A percentile compares a stretch with the other conserved stretches of the same genome.
phyloP scores from a whole-genome alignment of 2,329 filamentous ascomycete genomes.

The Xylaria sp. region DNA sequence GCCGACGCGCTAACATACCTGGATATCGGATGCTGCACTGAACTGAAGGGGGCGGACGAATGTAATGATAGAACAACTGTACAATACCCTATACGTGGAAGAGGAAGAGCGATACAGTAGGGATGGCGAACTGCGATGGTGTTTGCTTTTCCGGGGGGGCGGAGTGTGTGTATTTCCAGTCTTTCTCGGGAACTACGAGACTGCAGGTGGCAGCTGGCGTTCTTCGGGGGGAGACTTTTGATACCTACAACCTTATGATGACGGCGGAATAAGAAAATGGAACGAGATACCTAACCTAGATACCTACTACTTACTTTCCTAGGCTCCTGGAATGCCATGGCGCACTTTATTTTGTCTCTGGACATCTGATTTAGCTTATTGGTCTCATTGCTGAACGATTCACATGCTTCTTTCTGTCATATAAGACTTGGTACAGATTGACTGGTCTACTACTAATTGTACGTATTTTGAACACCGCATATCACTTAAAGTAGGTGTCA shows the following conservation, averaged over 20 bases:
- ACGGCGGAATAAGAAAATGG: not conserved
- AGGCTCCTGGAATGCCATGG: not conserved
- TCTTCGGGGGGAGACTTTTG: not conserved
- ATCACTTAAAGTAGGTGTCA: no score
- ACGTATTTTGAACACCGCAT: no score
- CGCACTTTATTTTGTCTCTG: not conserved
- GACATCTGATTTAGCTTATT: not conserved
- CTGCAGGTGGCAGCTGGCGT: slow-evolving; percentile 17
- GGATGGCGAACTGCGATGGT: not conserved
- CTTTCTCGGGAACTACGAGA: not conserved
- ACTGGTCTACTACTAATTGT: no score
- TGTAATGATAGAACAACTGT: slow-evolving; percentile 17
- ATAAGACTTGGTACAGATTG: no score
- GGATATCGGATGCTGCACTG: no score
- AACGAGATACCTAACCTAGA: not conserved
- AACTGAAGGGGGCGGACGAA: not conserved
- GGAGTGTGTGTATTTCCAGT: not conserved
- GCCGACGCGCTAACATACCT: slow-evolving; percentile 27
- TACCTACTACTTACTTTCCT: no score
- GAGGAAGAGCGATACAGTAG: not conserved
- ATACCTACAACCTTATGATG: slow-evolving; percentile 1
- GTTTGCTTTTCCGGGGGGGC: no score
- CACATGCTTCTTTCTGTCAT: no score
- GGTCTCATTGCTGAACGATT: no score
- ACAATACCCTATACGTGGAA: not conserved